Percentiles rank a stretch among this genome's conserved stretches.
Evolutionary conservation across 768 basidiomycete species (phyloP).

Genomic region (Xerocomellus chrysenteron): DNA sequence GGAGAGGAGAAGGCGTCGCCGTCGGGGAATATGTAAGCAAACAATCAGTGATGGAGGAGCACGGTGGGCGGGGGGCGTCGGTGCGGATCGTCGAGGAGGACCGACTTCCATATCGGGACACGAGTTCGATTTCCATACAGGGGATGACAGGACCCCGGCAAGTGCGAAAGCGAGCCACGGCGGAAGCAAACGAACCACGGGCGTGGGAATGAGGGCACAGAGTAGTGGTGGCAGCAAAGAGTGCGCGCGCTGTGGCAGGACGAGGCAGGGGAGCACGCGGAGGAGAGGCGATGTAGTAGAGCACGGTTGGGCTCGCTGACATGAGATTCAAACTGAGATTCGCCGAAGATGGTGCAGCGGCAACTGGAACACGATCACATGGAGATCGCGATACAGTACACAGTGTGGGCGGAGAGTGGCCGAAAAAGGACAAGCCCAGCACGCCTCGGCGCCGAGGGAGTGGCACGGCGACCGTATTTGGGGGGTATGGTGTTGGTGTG

Average conservation of each 20-base stretch:
- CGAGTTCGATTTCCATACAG: slow-evolving; percentile 21
- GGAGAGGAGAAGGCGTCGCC: slow-evolving; percentile 12
- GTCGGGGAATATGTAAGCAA: slow-evolving; percentile 28
- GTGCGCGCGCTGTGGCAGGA: slow-evolving; percentile 25
- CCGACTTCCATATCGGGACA: slow-evolving; percentile 12
- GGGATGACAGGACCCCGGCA: slow-evolving; percentile 28
- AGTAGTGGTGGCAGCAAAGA: slow-evolving; percentile 23
- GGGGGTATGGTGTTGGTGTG: slow-evolving; percentile 15
- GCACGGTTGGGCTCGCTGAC: slow-evolving; percentile 23
- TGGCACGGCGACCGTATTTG: slow-evolving; percentile 28
- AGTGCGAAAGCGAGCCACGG: slow-evolving; percentile 30
- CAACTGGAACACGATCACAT: slow-evolving; percentile 35
- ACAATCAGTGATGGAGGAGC: slow-evolving; percentile 5
- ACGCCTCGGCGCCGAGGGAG: slow-evolving; percentile 44
- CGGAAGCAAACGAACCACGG: slow-evolving; percentile 24
- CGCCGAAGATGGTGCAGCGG: slow-evolving; percentile 35
- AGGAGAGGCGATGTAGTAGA: slow-evolving; percentile 14
- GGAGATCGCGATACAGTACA: slow-evolving; percentile 32
- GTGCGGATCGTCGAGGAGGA: slow-evolving; percentile 32
- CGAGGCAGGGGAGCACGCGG: slow-evolving; percentile 17
- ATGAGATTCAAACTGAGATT: slow-evolving; percentile 33
- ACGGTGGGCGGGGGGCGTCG: slow-evolving; percentile 20
- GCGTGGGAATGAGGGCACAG: slow-evolving; percentile 14
- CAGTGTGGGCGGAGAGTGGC: slow-evolving; percentile 32
- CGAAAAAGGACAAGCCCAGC: slow-evolving; percentile 28